phyloP scores from a whole-genome alignment of 306 rosid species.

The Luffa acutangula region DNA sequence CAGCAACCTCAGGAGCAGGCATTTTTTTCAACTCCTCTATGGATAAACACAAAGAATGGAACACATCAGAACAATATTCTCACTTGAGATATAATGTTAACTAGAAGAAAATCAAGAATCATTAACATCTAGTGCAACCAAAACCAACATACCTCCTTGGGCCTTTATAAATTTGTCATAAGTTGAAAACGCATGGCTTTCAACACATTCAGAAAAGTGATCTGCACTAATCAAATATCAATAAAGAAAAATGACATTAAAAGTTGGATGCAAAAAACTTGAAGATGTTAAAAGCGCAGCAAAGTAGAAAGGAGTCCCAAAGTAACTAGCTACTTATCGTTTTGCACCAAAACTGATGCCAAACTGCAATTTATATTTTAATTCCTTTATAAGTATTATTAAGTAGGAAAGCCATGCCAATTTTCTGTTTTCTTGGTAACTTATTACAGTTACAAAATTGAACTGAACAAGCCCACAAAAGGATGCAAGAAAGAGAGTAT shows the following conservation, averaged over 20 bases:
- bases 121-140: not conserved
- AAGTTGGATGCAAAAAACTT: not conserved
- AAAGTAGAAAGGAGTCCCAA: not conserved
- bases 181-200: conserved; percentile 79
- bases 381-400: not conserved
- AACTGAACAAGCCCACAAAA: not conserved
- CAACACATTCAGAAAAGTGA: conserved; percentile 95
- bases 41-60: conserved; percentile 18
- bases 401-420: not conserved
- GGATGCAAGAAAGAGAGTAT: not conserved
- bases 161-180: conserved; percentile 82
- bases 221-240: conserved; percentile 44
- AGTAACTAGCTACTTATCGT: not conserved
- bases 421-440: not conserved
- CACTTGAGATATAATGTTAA: not conserved
- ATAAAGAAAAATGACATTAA: conserved; percentile 6
- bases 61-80: conserved; percentile 10
- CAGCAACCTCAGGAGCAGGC: conserved; percentile 92
- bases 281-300: not conserved
- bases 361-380: not conserved
- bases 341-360: not conserved
- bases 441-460: not conserved
- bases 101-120: not conserved
- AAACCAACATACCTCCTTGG: conserved; percentile 52
- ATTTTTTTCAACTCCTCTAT: conserved; percentile 62